Conservation (phyloP, 176 grass and related monocot genomes). For the Chloris gayana region DNA sequence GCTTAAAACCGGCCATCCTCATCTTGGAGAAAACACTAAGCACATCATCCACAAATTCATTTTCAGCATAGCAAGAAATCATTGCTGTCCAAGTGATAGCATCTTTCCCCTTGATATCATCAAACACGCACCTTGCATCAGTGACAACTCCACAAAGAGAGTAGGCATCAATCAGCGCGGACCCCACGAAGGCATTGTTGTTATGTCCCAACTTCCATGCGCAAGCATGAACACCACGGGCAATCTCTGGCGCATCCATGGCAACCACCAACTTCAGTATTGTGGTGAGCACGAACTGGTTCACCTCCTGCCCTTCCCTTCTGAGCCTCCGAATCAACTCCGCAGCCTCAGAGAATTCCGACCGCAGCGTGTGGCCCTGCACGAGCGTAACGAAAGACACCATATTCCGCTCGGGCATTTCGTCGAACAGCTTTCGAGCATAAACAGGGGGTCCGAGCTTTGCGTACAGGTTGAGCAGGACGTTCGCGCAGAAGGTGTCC, state of each 20-base stretch:
- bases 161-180: slow-evolving; percentile 41
- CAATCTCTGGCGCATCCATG: slow-evolving; percentile 31
- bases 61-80: slow-evolving; percentile 52
- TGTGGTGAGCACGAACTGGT: slow-evolving; percentile 49
- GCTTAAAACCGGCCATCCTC: slow-evolving; percentile 25
- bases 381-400: slow-evolving; percentile 48
- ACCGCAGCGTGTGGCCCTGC: background rate
- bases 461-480: slow-evolving; percentile 45
- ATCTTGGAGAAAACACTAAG: slow-evolving; percentile 43
- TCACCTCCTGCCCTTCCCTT: slow-evolving; percentile 48
- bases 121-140: slow-evolving; percentile 27
- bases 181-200: slow-evolving; percentile 40
- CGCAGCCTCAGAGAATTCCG: background rate
- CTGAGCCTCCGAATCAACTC: slow-evolving; percentile 27
- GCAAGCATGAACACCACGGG: slow-evolving; percentile 23
- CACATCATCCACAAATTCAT: slow-evolving; percentile 18
- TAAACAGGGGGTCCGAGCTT: slow-evolving; percentile 17
- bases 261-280: slow-evolving; percentile 38
- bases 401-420: slow-evolving; percentile 39
- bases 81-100: slow-evolving; percentile 41
- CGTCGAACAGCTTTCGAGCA: slow-evolving; percentile 44
- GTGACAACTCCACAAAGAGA: slow-evolving; percentile 31
- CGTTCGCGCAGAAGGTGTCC: slow-evolving; percentile 47
- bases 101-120: slow-evolving; percentile 39
- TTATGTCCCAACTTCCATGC: slow-evolving; percentile 44